Evolutionary conservation across 371 early-diverging fungal genomes (phyloP).

Genomic region (Mortierella sp.): DNA sequence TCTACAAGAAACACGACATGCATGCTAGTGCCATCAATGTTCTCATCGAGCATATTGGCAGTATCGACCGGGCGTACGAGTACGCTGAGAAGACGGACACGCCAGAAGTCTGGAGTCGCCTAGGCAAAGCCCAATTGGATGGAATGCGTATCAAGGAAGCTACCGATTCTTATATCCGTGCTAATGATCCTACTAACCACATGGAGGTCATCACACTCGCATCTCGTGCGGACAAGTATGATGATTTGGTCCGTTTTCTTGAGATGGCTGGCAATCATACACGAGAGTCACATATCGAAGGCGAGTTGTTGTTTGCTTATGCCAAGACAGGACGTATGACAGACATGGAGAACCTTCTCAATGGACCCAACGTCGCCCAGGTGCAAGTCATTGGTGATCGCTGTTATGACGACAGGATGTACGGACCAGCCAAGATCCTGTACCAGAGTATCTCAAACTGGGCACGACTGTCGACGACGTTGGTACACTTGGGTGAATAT

Average conservation of each 20-base stretch:
- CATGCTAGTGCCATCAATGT: conserved; percentile 89
- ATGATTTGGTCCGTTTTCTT: conserved; percentile 92
- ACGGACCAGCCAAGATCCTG: conserved; percentile 93
- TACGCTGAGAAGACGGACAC: conserved; percentile 93
- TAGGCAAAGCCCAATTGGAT: conserved; percentile 95
- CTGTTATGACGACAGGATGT: conserved; percentile 92
- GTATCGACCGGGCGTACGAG: conserved; percentile 95
- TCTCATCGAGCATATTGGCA: conserved; percentile 89
- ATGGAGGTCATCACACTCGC: conserved; percentile 89
- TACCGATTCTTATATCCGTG: conserved; percentile 95
- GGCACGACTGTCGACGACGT: conserved; percentile 93
- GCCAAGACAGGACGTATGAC: conserved; percentile 92
- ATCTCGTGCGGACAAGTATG: conserved; percentile 84
- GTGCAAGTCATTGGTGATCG: conserved; percentile 94
- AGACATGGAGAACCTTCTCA: conserved; percentile 94
- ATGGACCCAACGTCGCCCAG: conserved; percentile 93
- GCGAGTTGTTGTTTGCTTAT: conserved; percentile 92
- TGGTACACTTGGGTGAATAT: conserved; percentile 94
- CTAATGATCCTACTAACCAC: conserved; percentile 91
- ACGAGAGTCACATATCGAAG: conserved; percentile 93
- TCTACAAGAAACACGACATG: conserved; percentile 93
- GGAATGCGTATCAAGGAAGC: conserved; percentile 92
- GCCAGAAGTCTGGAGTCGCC: conserved; percentile 92
- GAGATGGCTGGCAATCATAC: conserved; percentile 93
- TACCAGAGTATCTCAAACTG: conserved; percentile 96